Conservation (phyloP, 2,329 filamentous ascomycete genomes). For the Sporothrix luriei region DNA sequence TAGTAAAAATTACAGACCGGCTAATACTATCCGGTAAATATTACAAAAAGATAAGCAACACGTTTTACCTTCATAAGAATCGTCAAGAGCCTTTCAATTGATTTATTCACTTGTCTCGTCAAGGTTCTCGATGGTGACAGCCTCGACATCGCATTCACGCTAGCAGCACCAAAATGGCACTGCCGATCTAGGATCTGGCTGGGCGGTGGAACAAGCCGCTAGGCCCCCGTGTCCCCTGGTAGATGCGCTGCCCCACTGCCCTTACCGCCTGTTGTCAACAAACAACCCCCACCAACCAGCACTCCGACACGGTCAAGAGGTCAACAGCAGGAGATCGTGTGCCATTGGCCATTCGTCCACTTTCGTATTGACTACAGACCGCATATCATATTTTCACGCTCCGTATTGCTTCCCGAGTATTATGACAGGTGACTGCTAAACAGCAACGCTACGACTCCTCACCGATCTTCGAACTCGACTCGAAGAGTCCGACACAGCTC, state of each 20-base stretch:
- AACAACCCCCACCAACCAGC: neutral
- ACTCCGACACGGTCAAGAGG: constrained; percentile 5
- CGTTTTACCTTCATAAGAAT: no score
- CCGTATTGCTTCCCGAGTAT: neutral
- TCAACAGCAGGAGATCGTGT: constrained; percentile 4
- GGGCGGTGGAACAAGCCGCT: constrained; percentile 17
- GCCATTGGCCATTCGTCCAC: constrained; percentile 6
- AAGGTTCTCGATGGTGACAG: neutral
- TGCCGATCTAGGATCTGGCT: constrained; percentile 18
- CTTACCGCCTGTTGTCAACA: constrained; percentile 7
- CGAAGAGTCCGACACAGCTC: neutral
- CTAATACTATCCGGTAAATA: no score
- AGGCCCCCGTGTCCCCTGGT: neutral
- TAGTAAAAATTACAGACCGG: no score
- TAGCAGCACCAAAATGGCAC: neutral
- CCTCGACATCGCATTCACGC: neutral
- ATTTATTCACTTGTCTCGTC: neutral
- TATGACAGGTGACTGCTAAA: constrained; percentile 11
- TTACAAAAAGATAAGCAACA: no score
- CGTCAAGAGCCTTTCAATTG: no score
- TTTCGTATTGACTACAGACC: neutral
- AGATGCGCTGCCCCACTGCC: neutral
- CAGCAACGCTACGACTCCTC: neutral
- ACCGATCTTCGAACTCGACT: neutral
- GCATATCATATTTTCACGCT: neutral